A percentile compares a stretch with the other conserved stretches of the same genome.
phyloP scores from a whole-genome alignment of 495 filamentous ascomycete genomes.

The Astrothelium macrocarpum region DNA sequence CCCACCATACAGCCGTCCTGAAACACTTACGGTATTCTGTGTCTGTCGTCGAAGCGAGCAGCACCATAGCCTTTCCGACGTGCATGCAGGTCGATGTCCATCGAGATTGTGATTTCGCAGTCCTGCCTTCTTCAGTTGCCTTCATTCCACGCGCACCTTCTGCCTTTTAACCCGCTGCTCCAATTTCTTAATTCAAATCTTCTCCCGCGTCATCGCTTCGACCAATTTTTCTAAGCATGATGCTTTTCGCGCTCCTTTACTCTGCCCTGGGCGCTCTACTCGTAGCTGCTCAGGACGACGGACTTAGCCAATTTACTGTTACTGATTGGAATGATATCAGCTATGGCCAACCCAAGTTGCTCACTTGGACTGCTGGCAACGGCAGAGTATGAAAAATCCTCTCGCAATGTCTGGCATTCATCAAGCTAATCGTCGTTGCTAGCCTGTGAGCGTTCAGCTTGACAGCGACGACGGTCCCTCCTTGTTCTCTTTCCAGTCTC shows the following conservation, averaged over 20 bases:
- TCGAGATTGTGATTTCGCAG: no score
- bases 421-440: neutral
- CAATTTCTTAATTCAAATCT: neutral
- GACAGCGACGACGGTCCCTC: neutral
- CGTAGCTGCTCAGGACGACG: neutral
- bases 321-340: neutral
- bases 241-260: neutral
- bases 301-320: conserved; percentile 2
- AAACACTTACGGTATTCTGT: no score
- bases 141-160: neutral
- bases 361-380: neutral
- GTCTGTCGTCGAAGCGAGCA: no score
- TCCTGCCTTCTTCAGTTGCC: no score
- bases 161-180: neutral
- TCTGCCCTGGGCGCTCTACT: neutral
- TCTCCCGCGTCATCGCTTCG: neutral
- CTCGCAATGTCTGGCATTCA: neutral
- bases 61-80: no score
- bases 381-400: neutral
- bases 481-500: neutral
- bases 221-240: neutral
- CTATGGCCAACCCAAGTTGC: neutral
- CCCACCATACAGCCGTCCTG: no score
- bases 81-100: no score
- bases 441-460: neutral